Base-by-base conservation (phyloP, 441 rosid species). In the Flueggea neowawraea region DNA sequence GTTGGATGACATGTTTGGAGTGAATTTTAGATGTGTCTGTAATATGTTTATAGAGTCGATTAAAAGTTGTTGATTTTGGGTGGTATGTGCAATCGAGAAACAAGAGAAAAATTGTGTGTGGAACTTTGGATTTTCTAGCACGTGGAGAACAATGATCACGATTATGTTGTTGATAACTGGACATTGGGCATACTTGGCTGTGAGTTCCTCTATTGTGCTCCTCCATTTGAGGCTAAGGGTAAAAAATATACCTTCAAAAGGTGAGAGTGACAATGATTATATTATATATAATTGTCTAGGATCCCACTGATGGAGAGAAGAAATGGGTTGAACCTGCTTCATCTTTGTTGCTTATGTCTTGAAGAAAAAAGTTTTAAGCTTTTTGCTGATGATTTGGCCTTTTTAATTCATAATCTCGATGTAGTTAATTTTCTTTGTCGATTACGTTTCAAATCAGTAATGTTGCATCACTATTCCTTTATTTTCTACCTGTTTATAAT, bases 61-160 rank as follows among this genome's bases (percentile, higher is more conserved):
- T 91, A 71, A 91, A 88, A 80, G 91, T 95, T 68, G 99, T 92
- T 0, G 99, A 91, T 61, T 95, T 95, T 67, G 97, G 99, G 43
- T 89, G 97, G 99, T 89, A 96, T 10, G 96, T 95, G n/a, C 99
- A 95, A 75, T 89, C 97, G n/a, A 82, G 75, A 72, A 76, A 75
- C 80, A 95, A 91, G 80, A 87, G 99, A 57, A 85, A 64, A 73
- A 95, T 96, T 14, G 84, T 91, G 97, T 95, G 99, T 69, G 99
- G 99, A 52, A 91, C 99, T 5, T 69, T 95, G 69, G 99, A 95
- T 67, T 91, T 91, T 60, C 81, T 95, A 44, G 97, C 99, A 51
- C 99, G 97, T 95, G 17, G 97, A 95, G 73, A 85, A 85, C 15
- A 87, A 75, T 79, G 94, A 86, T 66, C 96, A 91, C 54, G 99